Evolutionary conservation across 495 filamentous ascomycete genomes (phyloP).

Genomic region (Xanthoparmelia taractica): DNA sequence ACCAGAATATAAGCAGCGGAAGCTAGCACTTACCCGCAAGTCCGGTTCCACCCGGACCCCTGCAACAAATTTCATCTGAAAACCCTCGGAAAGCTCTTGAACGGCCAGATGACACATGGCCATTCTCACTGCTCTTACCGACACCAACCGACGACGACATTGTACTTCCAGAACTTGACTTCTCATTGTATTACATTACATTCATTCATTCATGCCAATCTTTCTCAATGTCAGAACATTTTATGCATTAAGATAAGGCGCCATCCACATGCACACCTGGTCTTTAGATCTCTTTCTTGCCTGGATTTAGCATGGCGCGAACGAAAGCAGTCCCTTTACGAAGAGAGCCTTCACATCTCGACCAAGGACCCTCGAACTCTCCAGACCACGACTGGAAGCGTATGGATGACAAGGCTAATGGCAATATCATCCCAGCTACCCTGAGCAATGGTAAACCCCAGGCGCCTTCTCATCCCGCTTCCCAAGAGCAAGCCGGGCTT

Average conservation of each 20-base stretch:
- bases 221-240: background rate
- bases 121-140: background rate
- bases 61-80: background rate
- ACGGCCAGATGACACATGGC: constrained; percentile 14
- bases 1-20: constrained; percentile 4
- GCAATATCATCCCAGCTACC: constrained; percentile 16
- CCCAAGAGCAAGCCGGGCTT: constrained; percentile 44
- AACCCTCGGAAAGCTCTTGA: no score
- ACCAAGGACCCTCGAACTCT: constrained; percentile 35
- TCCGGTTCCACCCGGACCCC: constrained; percentile 12
- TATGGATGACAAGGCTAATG: constrained; percentile 31
- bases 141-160: constrained; percentile 7
- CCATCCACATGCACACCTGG: background rate
- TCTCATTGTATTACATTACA: background rate
- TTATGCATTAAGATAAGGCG: background rate
- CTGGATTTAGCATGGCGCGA: constrained; percentile 50
- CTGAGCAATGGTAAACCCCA: constrained; percentile 37
- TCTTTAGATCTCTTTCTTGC: constrained; percentile 10
- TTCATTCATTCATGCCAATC: no score
- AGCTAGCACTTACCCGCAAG: constrained; percentile 10
- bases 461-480: constrained; percentile 28
- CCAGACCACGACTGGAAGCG: constrained; percentile 28
- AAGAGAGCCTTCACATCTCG: constrained; percentile 56
- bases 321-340: constrained; percentile 58
- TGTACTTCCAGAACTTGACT: background rate